Percentiles rank a stretch among this genome's conserved stretches.
phyloP scores from a whole-genome alignment of 768 basidiomycete genomes.

The Kwoniella dendrophila region DNA sequence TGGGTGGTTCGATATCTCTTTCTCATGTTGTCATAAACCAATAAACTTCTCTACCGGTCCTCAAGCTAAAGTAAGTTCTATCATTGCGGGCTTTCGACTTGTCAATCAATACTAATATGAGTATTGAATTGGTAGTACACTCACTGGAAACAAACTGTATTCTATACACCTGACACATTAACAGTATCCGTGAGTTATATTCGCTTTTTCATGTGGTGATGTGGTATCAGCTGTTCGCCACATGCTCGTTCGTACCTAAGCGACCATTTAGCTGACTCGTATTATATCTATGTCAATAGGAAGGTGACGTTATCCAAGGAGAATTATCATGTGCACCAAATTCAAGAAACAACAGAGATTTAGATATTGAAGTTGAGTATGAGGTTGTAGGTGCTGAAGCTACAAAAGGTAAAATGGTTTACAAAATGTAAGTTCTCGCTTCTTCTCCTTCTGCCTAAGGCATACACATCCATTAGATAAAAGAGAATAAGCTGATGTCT shows the following conservation, averaged over 20 bases:
- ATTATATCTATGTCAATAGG: constrained; percentile 50
- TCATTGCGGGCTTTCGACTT: not conserved
- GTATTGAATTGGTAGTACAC: constrained; percentile 51
- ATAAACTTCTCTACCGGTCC: constrained; percentile 96
- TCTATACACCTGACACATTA: constrained; percentile 72
- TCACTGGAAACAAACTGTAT: constrained; percentile 75
- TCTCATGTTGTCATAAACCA: constrained; percentile 94
- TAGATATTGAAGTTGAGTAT: constrained; percentile 85
- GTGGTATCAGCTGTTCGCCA: no score
- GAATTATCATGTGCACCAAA: constrained; percentile 80
- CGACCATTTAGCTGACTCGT: not conserved
- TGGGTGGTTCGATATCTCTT: constrained; percentile 97
- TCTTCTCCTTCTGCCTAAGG: no score
- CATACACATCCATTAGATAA: not conserved
- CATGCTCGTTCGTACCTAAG: not conserved
- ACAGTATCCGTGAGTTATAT: constrained; percentile 52
- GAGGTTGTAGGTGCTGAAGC: constrained; percentile 58
- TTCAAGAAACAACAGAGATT: constrained; percentile 86
- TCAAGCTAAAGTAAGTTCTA: constrained; percentile 77
- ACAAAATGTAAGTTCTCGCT: constrained; percentile 59
- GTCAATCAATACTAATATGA: not conserved
- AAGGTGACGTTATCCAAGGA: constrained; percentile 75
- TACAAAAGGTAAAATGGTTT: constrained; percentile 50
- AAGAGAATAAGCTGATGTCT: constrained; percentile 36
- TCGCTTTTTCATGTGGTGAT: not conserved